These are phyloP conservation scores for Nicotiana tomentosiformis DNA, from an alignment of 257 asterid genomes.

Conservation along the genomic window DNA sequence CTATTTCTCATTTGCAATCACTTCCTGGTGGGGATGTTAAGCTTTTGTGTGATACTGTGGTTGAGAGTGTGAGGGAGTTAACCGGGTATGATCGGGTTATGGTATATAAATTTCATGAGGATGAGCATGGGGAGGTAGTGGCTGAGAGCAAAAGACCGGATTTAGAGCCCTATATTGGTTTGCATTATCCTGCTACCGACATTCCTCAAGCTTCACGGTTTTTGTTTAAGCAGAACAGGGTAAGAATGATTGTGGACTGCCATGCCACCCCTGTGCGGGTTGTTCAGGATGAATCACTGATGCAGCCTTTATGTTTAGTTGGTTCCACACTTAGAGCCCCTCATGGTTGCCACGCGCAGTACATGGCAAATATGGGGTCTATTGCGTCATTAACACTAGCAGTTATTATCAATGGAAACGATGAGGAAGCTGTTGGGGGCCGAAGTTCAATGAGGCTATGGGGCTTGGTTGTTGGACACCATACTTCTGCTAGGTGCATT, in stretches of 20 bases:
- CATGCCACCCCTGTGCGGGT: conserved; percentile 39
- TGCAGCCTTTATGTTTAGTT: conserved; percentile 62
- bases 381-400: conserved; percentile 52
- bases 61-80: conserved; percentile 60
- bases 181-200: conserved; percentile 59
- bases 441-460: conserved; percentile 72
- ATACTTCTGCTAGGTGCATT: conserved; percentile 53
- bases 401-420: conserved; percentile 52
- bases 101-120: conserved; percentile 88
- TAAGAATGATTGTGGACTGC: conserved; percentile 61
- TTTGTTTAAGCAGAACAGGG: conserved; percentile 58
- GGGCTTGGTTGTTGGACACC: conserved; percentile 92
- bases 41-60: conserved; percentile 70
- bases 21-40: conserved; percentile 79
- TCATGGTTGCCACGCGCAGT: conserved; percentile 60
- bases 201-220: conserved; percentile 68
- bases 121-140: conserved; percentile 69
- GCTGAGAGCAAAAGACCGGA: conserved; percentile 54
- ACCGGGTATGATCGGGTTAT: conserved; percentile 79
- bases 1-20: conserved; percentile 73
- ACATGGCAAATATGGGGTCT: conserved; percentile 68
- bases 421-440: conserved; percentile 45
- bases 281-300: conserved; percentile 45
- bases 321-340: conserved; percentile 64
- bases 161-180: conserved; percentile 56